phyloP scores from a whole-genome alignment of 176 grass and related monocot species.

The Dactylis glomerata region DNA sequence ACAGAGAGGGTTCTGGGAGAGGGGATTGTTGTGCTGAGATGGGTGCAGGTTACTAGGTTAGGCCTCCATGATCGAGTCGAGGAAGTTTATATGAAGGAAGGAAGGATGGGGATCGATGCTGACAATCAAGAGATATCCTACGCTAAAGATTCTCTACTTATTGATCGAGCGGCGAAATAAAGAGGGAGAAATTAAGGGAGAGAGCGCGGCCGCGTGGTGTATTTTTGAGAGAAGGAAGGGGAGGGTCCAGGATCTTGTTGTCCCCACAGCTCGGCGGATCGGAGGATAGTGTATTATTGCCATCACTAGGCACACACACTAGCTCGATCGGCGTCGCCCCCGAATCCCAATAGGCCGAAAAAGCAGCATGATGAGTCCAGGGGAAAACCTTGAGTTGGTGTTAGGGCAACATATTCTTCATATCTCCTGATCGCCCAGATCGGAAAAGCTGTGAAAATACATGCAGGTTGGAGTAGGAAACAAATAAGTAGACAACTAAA shows the following conservation, averaged over 20 bases:
- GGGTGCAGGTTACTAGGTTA: background rate
- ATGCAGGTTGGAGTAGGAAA: background rate
- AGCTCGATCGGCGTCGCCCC: background rate
- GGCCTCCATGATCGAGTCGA: constrained; percentile 14
- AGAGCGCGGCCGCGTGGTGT: background rate
- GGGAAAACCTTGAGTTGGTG: constrained; percentile 1
- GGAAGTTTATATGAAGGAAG: constrained; percentile 36
- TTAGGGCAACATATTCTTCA: background rate
- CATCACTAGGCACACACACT: constrained; percentile 20
- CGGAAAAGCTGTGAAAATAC: background rate
- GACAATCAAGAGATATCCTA: constrained; percentile 46
- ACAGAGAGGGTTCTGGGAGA: background rate
- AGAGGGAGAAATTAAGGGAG: constrained; percentile 10
- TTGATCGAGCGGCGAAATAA: constrained; percentile 19
- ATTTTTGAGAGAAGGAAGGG: background rate
- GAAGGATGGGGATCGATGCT: constrained; percentile 16
- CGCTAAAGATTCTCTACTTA: constrained; percentile 44
- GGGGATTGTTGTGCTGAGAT: constrained; percentile 4
- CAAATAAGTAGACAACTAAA: background rate
- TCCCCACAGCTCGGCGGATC: constrained; percentile 30
- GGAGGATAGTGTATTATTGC: constrained; percentile 29
- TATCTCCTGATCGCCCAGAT: background rate
- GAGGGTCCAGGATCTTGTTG: constrained; percentile 32
- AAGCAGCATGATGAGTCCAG: constrained; percentile 32
- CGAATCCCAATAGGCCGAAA: constrained; percentile 6